Percentiles rank a stretch among this genome's conserved stretches.
phyloP scores from a whole-genome alignment of 805 yeast genomes.

The Suhomyces sp. region DNA sequence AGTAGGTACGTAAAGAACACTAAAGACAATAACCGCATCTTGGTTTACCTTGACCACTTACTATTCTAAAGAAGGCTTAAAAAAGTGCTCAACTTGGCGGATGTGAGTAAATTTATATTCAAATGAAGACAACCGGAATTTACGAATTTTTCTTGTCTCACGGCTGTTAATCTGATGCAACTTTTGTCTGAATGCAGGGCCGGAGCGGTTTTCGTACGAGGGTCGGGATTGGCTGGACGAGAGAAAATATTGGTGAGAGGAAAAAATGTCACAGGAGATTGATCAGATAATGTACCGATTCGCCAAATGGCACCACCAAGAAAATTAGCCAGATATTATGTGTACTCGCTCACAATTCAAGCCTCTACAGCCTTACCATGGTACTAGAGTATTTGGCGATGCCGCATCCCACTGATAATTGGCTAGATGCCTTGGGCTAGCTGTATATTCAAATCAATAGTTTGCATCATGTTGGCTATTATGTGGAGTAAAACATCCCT shows the following conservation, averaged over 20 bases:
- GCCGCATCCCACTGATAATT: not conserved
- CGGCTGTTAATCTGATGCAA: not conserved
- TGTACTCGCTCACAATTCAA: too few relatives aligned
- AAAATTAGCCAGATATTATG: not conserved
- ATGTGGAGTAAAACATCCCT: not conserved
- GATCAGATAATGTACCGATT: not conserved
- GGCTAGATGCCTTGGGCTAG: not conserved
- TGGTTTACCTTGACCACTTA: not conserved
- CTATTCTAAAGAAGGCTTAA: conserved; percentile 1
- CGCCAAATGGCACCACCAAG: not conserved
- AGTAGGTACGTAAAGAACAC: conserved; percentile 13
- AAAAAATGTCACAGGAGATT: not conserved
- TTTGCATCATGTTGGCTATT: too few relatives aligned
- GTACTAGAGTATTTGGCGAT: too few relatives aligned
- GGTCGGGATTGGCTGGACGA: not conserved
- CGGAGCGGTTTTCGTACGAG: not conserved
- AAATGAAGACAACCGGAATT: not conserved
- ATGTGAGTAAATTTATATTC: conserved; percentile 4
- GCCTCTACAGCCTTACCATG: too few relatives aligned
- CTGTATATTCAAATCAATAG: not conserved
- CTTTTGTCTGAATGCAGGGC: not conserved
- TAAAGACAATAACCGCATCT: conserved; percentile 5
- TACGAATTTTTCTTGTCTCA: not conserved
- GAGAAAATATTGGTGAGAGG: not conserved
- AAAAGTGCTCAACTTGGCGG: conserved; percentile 4